Percentiles rank a stretch among this genome's conserved stretches.
Conservation (phyloP, 2,329 filamentous ascomycete species). For the Pleomassaria siparia region DNA sequence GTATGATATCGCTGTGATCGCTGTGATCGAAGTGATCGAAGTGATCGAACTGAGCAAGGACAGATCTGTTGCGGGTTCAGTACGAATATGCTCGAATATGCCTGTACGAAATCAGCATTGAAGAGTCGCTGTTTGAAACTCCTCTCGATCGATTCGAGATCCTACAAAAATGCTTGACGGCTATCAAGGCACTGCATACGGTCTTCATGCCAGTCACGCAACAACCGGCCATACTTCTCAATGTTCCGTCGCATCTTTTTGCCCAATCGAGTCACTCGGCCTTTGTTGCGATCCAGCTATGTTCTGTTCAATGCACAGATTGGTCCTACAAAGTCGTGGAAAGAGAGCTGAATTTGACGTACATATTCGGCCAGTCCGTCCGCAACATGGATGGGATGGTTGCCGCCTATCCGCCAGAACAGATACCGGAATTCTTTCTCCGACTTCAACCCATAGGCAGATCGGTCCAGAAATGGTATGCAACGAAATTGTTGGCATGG, state of each 20-base stretch:
- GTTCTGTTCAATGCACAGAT: constrained; percentile 10
- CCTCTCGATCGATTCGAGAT: constrained; percentile 4
- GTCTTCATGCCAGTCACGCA: constrained; percentile 7
- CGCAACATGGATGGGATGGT: neutral
- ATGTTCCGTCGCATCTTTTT: constrained; percentile 12
- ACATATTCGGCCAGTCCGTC: constrained; percentile 5
- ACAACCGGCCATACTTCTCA: constrained; percentile 4
- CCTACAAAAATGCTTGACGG: constrained; percentile 5
- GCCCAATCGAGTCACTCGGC: constrained; percentile 14
- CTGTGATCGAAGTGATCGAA: neutral
- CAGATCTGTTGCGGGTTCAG: constrained; percentile 10
- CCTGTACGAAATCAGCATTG: constrained; percentile 12
- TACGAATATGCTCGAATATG: constrained; percentile 12
- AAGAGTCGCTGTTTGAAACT: constrained; percentile 8
- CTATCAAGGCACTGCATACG: constrained; percentile 8
- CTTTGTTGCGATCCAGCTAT: constrained; percentile 12
- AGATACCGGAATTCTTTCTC: constrained; percentile 11
- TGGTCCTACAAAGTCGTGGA: constrained; percentile 6
- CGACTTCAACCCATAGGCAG: constrained; percentile 8
- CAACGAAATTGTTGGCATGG: neutral
- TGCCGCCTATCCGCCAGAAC: neutral
- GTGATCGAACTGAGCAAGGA: neutral
- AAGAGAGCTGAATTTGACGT: constrained; percentile 4
- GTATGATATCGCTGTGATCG: too few species aligned
- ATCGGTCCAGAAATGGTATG: constrained; percentile 10